phyloP scores from a whole-genome alignment of 192 early-diverging fungal species.

The Funneliformis mosseae region DNA sequence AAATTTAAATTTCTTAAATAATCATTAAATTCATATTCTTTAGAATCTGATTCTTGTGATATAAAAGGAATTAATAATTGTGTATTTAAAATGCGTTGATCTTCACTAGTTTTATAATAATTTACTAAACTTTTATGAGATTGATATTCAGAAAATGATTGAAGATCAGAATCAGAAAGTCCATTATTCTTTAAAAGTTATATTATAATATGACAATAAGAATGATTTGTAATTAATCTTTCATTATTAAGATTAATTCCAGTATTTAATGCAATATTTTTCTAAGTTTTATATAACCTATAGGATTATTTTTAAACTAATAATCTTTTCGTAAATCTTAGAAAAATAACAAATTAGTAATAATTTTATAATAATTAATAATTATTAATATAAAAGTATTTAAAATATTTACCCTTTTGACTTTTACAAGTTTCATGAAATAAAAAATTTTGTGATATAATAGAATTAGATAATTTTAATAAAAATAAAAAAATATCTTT shows the following conservation, averaged over 20 bases:
- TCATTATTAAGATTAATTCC: not conserved
- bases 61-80: too few species aligned
- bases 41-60: too few species aligned
- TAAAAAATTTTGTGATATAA: not conserved
- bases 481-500: not conserved
- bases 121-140: not conserved
- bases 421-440: not conserved
- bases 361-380: not conserved
- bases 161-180: not conserved
- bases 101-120: too few species aligned
- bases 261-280: not conserved
- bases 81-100: too few species aligned
- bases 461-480: not conserved
- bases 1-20: too few species aligned
- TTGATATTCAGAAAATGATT: not conserved
- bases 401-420: not conserved
- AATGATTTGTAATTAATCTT: not conserved
- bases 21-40: too few species aligned
- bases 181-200: not conserved
- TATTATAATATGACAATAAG: not conserved
- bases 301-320: not conserved
- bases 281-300: not conserved
- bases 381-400: too few species aligned
- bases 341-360: conserved; percentile 2
- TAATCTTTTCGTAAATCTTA: not conserved